Evolutionary conservation across 129 eudicot genomes (phyloP), one percentile per base, ranked within the genome.

Genomic region (Artemisia argyi): DNA sequence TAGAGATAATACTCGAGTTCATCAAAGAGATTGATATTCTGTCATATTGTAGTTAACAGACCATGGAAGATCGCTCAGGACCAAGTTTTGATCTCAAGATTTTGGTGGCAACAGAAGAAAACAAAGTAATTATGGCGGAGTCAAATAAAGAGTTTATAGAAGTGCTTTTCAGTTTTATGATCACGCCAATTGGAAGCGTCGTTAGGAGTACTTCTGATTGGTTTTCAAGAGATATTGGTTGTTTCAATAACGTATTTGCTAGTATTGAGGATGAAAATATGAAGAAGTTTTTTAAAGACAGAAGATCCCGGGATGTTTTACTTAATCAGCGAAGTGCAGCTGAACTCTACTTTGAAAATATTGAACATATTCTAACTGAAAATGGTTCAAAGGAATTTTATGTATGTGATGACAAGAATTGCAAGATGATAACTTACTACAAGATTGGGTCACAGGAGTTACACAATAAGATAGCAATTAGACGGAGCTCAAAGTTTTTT

Each of bases 111-210:
- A 77, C 53, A 51, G 51, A 60, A 61, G 67, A 51, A 52, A 76
- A 76, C 50, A 64, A 60, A 66, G 82, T 81, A 16, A 32, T 76
- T 16, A 76, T 81, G 66, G 79, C 62, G 9, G 82, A 77, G 71
- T 51, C 79, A 15, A 54, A 51, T 30, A 42, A 77, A 30, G 75
- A 81, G 16, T 76, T 81, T 10, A 68, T 81, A 3, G 76, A 67
- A 61, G 78, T 77, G 61, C 60, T 81, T 46, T 66, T 81, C 66
- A 72, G 78, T 65, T 76, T 76, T 48, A 58, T 81, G 71, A 49
- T 68, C 0, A 20, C 73, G 59, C 82, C 85, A 30, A 66, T 81
- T 6, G 82, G 79, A 71, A 66, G 75, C 11, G 60, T 60, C 1
- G 46, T 71, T 16, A 26, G 56, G 14, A 50, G 57, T 14, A 35